These are phyloP conservation scores for Agarophyton chilense DNA, from an alignment of 23 red algal genomes.

Conservation along the genomic window DNA sequence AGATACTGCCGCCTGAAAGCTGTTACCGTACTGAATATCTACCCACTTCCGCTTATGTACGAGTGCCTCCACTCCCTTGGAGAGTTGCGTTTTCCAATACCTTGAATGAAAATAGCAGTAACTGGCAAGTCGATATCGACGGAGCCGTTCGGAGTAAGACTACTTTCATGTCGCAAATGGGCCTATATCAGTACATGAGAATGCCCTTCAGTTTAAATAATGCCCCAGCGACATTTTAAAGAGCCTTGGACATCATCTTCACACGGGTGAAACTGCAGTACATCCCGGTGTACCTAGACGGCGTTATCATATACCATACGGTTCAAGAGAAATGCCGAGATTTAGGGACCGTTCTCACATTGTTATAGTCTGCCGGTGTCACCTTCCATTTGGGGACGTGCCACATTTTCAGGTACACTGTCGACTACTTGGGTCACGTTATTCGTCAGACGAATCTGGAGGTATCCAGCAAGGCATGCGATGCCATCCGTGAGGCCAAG, in stretches of 20 bases:
- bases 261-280: background rate
- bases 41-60: constrained; percentile 26
- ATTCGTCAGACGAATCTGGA: too few species aligned
- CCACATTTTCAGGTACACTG: background rate
- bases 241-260: background rate
- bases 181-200: background rate
- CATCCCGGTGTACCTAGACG: background rate
- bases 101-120: background rate
- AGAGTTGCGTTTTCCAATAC: background rate
- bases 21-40: constrained; percentile 10
- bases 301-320: background rate
- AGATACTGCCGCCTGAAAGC: constrained; percentile 24
- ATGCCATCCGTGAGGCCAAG: too few species aligned
- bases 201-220: background rate
- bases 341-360: background rate
- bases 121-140: background rate
- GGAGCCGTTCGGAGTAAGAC: background rate
- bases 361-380: background rate
- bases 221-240: background rate
- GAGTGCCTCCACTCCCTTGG: constrained; percentile 28
- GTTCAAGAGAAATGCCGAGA: background rate
- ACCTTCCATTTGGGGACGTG: background rate
- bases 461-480: too few species aligned
- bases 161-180: background rate
- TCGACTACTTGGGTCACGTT: too few species aligned